Conservation (phyloP, 2,329 filamentous ascomycete genomes). For the Trichoderma lentiforme region DNA sequence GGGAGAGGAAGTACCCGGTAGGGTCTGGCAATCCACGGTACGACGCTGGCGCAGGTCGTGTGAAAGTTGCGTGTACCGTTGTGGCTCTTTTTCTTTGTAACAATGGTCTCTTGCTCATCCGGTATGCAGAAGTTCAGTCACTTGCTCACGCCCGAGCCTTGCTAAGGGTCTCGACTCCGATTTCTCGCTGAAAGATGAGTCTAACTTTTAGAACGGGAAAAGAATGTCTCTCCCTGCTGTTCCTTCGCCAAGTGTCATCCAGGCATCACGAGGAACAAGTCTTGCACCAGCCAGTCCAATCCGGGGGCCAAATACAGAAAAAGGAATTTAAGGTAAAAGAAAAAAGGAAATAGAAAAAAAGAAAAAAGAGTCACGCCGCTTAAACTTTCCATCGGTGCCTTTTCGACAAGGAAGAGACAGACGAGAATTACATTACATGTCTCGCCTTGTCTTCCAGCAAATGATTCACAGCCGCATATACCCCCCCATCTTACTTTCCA, state of each 20-base stretch:
- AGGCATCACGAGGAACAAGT: background rate
- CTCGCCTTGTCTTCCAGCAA: background rate
- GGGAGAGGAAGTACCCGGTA: background rate
- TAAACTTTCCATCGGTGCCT: background rate
- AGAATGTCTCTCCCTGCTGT: background rate
- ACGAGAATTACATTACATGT: background rate
- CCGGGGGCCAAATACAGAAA: background rate
- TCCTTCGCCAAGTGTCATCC: background rate
- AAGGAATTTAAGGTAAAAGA: background rate
- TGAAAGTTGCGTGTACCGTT: conserved; percentile 8
- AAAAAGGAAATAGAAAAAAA: background rate
- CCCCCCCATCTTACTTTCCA: background rate
- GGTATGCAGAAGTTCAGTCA: background rate
- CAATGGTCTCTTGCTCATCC: background rate
- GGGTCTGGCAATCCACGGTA: background rate
- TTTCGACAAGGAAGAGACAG: background rate
- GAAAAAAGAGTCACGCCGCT: background rate
- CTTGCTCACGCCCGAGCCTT: background rate
- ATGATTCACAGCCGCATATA: background rate
- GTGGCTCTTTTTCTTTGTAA: background rate
- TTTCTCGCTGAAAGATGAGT: background rate
- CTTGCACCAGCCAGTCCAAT: background rate
- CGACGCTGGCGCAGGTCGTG: conserved; percentile 17
- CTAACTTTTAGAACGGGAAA: background rate
- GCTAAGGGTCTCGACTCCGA: background rate